Evolutionary conservation across 2,329 filamentous ascomycete species (phyloP), one percentile per base, ranked within the genome.

Genomic region (Fusarium longipes): DNA sequence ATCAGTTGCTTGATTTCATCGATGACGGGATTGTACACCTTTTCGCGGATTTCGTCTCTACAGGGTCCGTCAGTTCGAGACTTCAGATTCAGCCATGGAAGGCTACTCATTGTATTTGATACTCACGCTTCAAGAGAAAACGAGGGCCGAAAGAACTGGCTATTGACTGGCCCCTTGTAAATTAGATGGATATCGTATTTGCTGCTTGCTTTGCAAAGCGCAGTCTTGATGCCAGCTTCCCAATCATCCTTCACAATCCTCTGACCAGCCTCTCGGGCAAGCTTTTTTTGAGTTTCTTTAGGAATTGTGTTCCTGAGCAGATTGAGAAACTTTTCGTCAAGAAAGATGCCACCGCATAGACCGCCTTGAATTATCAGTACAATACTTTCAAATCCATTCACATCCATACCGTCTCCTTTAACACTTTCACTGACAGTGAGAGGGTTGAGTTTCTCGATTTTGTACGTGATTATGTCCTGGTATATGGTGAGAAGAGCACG

Each of bases 401-500:
- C n/a, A 11, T 18, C 12, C 5, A 29, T 50, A 74, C 80, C 80
- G 20, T 78, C 71, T 1, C 82, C 81, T 30, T 72, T 70, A 1
- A 82, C 78, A 0, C 74, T 72, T 25, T 83, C 82, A 1, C 71
- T 63, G 0, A 83, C 66, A 0, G 48, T 50, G 22, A 81, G 69
- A 0, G 79, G 78, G 0, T 70, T 12, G 2, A 64, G 50, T 0
- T 47, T 64, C 0, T 50, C 48, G 9, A 81, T 65, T 17, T 71
- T 72, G 43, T 83, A 83, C 15, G 74, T 81, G 44, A 82, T 81
- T 11, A 82, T 66, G 11, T 83, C 80, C 79, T 42, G 8, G 2
- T 6, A 7, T 5, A 10, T 22, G 17, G 43, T 61, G 18, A 62
- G 44, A 38, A 24, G 17, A 6, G 4, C 4, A 22, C n/a, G 11